Base-by-base conservation (phyloP, 2,329 filamentous ascomycete species). In the Emergomyces africanus region DNA sequence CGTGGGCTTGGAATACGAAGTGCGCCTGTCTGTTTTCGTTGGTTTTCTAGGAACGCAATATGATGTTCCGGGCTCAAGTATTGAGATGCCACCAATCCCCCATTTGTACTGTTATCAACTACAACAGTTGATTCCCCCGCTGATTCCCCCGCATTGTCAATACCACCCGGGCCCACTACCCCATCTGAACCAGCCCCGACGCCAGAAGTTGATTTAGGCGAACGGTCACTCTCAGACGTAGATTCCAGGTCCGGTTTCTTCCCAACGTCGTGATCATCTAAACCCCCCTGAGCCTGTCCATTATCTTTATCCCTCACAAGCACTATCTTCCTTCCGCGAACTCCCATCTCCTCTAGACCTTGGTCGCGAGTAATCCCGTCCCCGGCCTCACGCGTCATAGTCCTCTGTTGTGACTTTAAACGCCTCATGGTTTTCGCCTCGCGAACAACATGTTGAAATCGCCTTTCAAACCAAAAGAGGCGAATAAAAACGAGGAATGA, bases 381-480 rank as follows among this genome's bases (percentile, higher is more conserved):
- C 44, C 75, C 68, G 56, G 14, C 28, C 15, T 44, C 57, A 2
- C 25, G 25, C 2, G 72, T 82, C 65, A 75, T 75, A 54, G 75
- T 80, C 58, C 76, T 76, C 74, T 69, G 86, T 74, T 75, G 83
- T 74, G 68, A 88, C 75, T 77, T 84, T 77, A 73, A 87, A 58
- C 81, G 79, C 58, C 91, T 83, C 57, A 85, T 77, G 49, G 76
- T 78, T 58, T 84, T 83, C 1, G 88, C 85, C 66, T 95, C 88
- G 39, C 80, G 80, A 15, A 88, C 90, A 64, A 96, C 82, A 66
- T 88, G 81, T 69, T 95, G 88, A 70, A 99, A 97, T 8, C 91
- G 84, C 73, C 95, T 96, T 74, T 99, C 91, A 70, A 99, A 99
- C 92, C 92, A 99, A 74, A 96, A 96, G 1, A 99, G 78, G 30